A percentile compares a stretch with the other conserved stretches of the same genome.
Evolutionary conservation across 306 rosid genomes (phyloP).

Genomic region (Trifolium repens): DNA sequence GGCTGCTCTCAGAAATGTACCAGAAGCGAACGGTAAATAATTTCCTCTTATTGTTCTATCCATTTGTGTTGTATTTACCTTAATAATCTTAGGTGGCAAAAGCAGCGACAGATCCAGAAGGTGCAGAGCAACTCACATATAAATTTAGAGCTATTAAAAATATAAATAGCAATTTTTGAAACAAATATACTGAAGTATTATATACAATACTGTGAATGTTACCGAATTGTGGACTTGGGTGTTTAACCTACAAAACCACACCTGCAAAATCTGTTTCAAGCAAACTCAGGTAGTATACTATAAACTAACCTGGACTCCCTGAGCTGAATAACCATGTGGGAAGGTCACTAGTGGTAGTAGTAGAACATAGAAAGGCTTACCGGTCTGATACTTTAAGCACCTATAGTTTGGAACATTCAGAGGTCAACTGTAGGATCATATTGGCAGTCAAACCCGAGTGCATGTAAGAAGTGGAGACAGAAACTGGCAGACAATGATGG

Average conservation of each 20-base stretch:
- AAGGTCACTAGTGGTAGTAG: neutral
- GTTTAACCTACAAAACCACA: neutral
- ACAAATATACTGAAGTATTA: neutral
- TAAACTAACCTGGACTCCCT: conserved; percentile 1
- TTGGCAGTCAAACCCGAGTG: neutral
- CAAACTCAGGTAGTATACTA: neutral
- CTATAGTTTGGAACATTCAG: neutral
- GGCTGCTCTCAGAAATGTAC: conserved; percentile 81
- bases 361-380: neutral
- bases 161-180: neutral
- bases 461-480: neutral
- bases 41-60: conserved; percentile 29
- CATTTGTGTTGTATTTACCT: conserved; percentile 13
- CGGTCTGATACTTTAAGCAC: neutral
- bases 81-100: conserved; percentile 17
- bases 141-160: neutral
- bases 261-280: neutral
- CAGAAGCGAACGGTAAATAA: conserved; percentile 87
- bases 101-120: neutral
- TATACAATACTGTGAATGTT: neutral
- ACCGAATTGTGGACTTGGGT: neutral
- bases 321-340: neutral
- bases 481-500: neutral
- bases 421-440: neutral
- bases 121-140: neutral